Evolutionary conservation across 257 asterid genomes (phyloP), one percentile per base, ranked within the genome.

Genomic region (Lithospermum erythrorhizon): DNA sequence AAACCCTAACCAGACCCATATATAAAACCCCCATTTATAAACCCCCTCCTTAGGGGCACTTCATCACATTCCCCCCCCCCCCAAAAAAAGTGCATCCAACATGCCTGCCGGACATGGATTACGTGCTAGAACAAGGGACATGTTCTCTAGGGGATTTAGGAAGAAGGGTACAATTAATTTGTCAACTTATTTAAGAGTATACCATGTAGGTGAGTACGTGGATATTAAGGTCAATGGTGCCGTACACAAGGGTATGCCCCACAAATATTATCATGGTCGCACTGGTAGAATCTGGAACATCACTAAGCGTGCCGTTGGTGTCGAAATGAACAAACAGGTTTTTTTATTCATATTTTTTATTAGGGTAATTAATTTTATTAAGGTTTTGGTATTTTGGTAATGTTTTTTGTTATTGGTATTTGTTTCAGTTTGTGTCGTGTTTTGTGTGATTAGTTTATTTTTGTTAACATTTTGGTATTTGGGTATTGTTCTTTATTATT

Each of bases 101-200:
- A 78, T 78, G 83, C 83, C 83, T 64, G 83, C 80, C 19, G 83
- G 83, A 13, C 83, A 78, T n/a, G 83, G 83, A 1, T 1, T 74
- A 18, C 64, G 80, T 48, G 9, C 83, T 20, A 63, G 82, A 29
- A 77, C 82, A 2, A 32, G 82, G 23, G 79, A 77, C 65, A 55
- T 48, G 65, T 77, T 77, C 68, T 25, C 79, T 0, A 67, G 79
- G n/a, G 76, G 74, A 0, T 77, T 77, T 61, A 73, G 83, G 49
- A 78, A 74, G 80, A 64, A 65, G 32, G 83, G 83, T 1, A 66
- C 68, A 3, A 74, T 72, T 9, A 73, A 20, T 0, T 60, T 78
- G 6, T 58, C 83, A 1, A 74, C 78, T 0, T 74, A 78, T 55
- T 69, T 78, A 1, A 62, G 78, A 32, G 66, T 22, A 55, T 72